Conservation (phyloP, 208 protist genomes). For the Lotmaria passim region DNA sequence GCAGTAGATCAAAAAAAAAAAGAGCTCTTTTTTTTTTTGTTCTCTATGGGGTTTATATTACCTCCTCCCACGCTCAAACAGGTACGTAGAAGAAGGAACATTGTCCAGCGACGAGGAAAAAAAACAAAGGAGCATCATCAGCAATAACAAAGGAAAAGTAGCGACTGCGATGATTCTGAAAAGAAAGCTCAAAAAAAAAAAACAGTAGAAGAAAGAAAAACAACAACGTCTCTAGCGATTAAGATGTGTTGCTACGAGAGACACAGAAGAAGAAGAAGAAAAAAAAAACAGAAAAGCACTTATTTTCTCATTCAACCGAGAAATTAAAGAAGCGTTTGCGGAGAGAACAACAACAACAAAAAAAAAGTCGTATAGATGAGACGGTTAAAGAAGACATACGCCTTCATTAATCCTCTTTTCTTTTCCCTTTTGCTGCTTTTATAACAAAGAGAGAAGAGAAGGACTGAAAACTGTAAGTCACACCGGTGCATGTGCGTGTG, state of each 20-base stretch:
- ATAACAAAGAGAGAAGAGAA: not conserved
- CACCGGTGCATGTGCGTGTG: no score
- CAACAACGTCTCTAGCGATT: no score
- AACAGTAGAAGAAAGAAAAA: conserved; percentile 1
- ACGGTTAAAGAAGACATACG: no score
- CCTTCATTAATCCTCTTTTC: no score
- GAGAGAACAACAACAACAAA: not conserved
- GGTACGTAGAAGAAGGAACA: no score
- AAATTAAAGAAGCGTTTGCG: no score
- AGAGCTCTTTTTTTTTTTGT: no score
- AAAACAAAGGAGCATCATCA: not conserved
- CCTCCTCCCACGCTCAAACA: no score
- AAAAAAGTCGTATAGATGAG: no score
- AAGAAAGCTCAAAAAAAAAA: not conserved
- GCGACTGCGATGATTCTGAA: not conserved
- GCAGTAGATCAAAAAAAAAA: conserved; percentile 2
- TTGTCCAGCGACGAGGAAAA: no score
- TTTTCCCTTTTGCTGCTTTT: not conserved
- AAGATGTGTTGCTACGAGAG: no score
- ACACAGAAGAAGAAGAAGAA: not conserved
- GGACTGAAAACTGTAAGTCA: not conserved
- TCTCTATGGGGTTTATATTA: no score
- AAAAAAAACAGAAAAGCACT: not conserved
- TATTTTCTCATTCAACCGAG: not conserved
- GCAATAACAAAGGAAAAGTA: not conserved